Base-by-base conservation (phyloP, 1,284 basidiomycete genomes). In the Tetrapyrgos nigripes region DNA sequence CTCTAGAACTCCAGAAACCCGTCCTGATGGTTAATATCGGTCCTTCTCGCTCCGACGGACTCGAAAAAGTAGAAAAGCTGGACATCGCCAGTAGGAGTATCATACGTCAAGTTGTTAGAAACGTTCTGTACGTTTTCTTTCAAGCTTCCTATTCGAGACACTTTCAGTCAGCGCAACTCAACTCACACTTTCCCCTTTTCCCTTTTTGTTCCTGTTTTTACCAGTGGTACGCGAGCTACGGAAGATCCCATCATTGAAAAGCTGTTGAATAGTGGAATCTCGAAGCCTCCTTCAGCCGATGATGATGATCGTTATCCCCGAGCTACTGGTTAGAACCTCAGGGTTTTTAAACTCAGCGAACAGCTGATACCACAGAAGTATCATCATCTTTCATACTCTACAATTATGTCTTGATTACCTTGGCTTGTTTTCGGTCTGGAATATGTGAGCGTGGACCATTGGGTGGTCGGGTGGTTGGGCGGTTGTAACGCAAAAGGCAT, bases 1-100 rank as follows among this genome's bases (percentile, higher is more conserved):
- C 95, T 1, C 70, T 91, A 10, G 86, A 93, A 57, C 77, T 86
- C 11, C 78, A 82, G 26, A 96, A 95, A 71, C 88, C 88, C 0
- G 87, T 94, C 3, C 75, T 96, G 54, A 79, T 96, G 60, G 77
- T 97, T 47, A 96, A 96, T 61, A 76, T 94, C 14, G 96, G 96
- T 1, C 94, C 94, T 1, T 91, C 92, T 1, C 83, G 95, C 40
- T 94, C 89, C 1, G 94, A 97, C 70, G 78, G 74, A n/a, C 69
- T 93, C n/a, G 71, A 74, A 1, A 88, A 83, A 3, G 76, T 96
- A 47, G 86, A 91, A 62, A 92, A 93, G 73, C 83, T 97, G 62
- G 88, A 95, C 62, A 77, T 91, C 33, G 74, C 83, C 1, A 89
- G 87, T 49, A 90, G 93, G 4, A 70, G 76, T 10, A 83, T 96